Conservation (phyloP, 768 basidiomycete species). For the Boletus rubropictus region DNA sequence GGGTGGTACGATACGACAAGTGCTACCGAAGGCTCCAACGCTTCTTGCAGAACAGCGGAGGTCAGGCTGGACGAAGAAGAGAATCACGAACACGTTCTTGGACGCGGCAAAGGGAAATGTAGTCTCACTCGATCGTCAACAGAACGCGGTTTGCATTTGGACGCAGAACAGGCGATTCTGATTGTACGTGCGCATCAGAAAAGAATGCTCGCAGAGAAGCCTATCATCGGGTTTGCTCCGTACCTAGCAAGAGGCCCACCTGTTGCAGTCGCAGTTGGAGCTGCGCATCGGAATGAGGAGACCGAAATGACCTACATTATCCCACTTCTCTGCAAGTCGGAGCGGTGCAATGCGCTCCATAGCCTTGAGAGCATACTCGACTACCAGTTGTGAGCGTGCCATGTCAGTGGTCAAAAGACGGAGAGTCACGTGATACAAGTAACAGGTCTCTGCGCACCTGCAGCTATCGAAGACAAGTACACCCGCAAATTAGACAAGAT, state of each 20-base stretch:
- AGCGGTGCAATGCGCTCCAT: constrained; percentile 87
- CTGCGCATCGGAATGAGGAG: neutral
- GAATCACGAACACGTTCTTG: constrained; percentile 18
- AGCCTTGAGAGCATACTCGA: constrained; percentile 51
- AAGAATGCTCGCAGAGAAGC: neutral
- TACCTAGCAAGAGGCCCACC: constrained; percentile 75
- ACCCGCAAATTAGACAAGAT: constrained; percentile 8
- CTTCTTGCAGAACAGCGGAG: constrained; percentile 62
- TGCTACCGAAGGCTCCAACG: constrained; percentile 52
- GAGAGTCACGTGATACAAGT: constrained; percentile 15
- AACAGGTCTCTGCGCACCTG: constrained; percentile 11
- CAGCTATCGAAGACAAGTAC: neutral
- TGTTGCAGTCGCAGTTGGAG: constrained; percentile 24
- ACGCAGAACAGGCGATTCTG: constrained; percentile 52
- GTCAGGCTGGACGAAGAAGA: constrained; percentile 51
- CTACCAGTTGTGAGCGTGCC: constrained; percentile 12
- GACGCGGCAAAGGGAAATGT: neutral
- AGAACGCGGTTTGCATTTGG: constrained; percentile 46
- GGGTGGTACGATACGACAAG: constrained; percentile 83
- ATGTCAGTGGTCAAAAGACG: neutral
- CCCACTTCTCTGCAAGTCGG: constrained; percentile 84
- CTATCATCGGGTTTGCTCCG: constrained; percentile 10
- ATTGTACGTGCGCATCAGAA: constrained; percentile 2
- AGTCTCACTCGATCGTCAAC: constrained; percentile 64
- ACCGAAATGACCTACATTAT: constrained; percentile 63